Evolutionary conservation across 1,284 basidiomycete species (phyloP).

Genomic region (Volvariella surrecta): DNA sequence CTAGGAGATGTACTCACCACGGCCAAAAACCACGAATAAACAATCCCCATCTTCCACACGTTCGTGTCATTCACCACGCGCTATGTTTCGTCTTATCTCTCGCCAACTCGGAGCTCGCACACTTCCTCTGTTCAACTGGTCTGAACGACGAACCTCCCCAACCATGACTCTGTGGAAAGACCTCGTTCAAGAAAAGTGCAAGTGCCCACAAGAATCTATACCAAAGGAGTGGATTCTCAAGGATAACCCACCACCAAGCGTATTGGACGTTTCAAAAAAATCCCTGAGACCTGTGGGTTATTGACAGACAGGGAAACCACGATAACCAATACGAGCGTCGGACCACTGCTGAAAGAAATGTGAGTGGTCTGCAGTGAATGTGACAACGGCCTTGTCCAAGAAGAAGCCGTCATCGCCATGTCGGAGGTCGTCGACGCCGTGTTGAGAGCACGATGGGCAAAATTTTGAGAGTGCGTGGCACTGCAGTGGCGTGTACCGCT

Average conservation of each 20-base stretch:
- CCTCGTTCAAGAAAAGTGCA: slow-evolving; percentile 42
- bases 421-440: slow-evolving; percentile 47
- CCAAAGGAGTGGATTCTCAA: slow-evolving; percentile 52
- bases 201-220: slow-evolving; percentile 43
- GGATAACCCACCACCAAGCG: slow-evolving; percentile 29
- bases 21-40: too few species aligned
- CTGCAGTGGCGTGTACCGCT: slow-evolving; percentile 72
- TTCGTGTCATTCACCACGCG: too few species aligned
- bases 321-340: slow-evolving; percentile 53
- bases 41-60: too few species aligned
- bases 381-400: slow-evolving; percentile 73
- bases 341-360: slow-evolving; percentile 34
- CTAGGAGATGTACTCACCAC: too few species aligned
- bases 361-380: slow-evolving; percentile 54
- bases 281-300: slow-evolving; percentile 53
- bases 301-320: slow-evolving; percentile 52
- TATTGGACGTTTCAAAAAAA: slow-evolving; percentile 44
- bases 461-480: slow-evolving; percentile 46
- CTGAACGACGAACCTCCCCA: too few species aligned
- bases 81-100: too few species aligned
- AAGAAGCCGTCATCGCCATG: slow-evolving; percentile 63
- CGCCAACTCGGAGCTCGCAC: too few species aligned
- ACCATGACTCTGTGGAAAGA: slow-evolving; percentile 37
- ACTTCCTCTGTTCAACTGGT: too few species aligned
- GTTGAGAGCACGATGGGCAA: slow-evolving; percentile 17